Percentiles rank a stretch among this genome's conserved stretches.
Conservation (phyloP, 495 filamentous ascomycete genomes). For the Hyaloscypha hepaticicola region DNA sequence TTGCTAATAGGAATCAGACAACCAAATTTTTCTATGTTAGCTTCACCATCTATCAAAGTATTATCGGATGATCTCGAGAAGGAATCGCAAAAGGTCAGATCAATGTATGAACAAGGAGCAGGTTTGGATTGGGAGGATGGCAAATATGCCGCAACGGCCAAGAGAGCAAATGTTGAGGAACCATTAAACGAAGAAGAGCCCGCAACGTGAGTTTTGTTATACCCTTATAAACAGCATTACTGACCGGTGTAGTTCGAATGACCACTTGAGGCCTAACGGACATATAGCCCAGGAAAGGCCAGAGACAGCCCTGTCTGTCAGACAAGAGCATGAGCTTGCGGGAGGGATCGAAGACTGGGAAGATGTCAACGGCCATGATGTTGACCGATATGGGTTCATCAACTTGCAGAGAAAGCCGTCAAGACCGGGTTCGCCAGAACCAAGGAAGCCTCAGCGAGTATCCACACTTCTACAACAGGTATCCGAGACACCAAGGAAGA, state of each 20-base stretch:
- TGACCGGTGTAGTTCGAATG: slow-evolving; percentile 20
- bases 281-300: slow-evolving; percentile 3
- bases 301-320: slow-evolving; percentile 25
- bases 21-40: slow-evolving; percentile 37
- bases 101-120: slow-evolving; percentile 84
- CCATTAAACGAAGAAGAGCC: slow-evolving; percentile 8
- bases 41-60: slow-evolving; percentile 35
- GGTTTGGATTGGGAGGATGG: slow-evolving; percentile 58
- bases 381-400: slow-evolving; percentile 97
- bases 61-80: slow-evolving; percentile 80
- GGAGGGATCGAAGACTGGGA: slow-evolving; percentile 97
- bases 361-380: slow-evolving; percentile 78
- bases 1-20: slow-evolving; percentile 33
- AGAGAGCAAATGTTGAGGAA: slow-evolving; percentile 10
- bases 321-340: slow-evolving; percentile 52
- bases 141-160: slow-evolving; percentile 32
- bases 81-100: slow-evolving; percentile 83
- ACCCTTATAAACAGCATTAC: not conserved
- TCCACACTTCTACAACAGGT: slow-evolving; percentile 60
- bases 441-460: slow-evolving; percentile 60
- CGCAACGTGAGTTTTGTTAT: slow-evolving; percentile 13
- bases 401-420: slow-evolving; percentile 33
- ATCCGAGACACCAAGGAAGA: slow-evolving; percentile 61
- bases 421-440: slow-evolving; percentile 37
- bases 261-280: slow-evolving; percentile 7